Conservation (phyloP, 139 green algal species). For the Chlamydomonas sp. region DNA sequence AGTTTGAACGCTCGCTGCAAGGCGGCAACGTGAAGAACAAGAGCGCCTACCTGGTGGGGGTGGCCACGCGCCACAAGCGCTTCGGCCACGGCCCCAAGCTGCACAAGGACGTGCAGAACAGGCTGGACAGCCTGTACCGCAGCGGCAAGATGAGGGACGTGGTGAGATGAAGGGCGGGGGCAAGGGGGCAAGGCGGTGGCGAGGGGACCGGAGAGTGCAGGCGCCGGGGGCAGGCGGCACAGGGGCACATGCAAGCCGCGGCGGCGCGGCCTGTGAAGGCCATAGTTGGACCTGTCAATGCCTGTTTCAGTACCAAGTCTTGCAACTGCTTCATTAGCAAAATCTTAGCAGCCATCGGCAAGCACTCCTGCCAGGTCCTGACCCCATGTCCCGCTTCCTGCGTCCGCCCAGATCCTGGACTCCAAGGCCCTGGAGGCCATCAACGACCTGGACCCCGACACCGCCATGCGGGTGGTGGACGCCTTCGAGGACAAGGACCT, state of each 20-base stretch:
- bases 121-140: conserved; percentile 42
- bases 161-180: background rate
- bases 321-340: too few species aligned
- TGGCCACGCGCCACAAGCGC: conserved; percentile 49
- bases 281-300: too few species aligned
- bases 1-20: conserved; percentile 50
- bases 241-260: too few species aligned
- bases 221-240: too few species aligned
- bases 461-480: conserved; percentile 39
- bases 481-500: conserved; percentile 56
- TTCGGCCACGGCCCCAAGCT: conserved; percentile 28
- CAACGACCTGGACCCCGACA: conserved; percentile 15
- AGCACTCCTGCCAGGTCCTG: too few species aligned
- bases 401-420: conserved; percentile 33
- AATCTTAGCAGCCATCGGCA: too few species aligned
- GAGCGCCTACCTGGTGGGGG: conserved; percentile 50
- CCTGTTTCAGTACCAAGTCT: too few species aligned
- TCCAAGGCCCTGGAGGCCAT: conserved; percentile 45
- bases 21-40: conserved; percentile 51
- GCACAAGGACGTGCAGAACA: conserved; percentile 40
- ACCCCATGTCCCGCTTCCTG: background rate
- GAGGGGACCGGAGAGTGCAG: too few species aligned
- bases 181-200: too few species aligned
- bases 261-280: too few species aligned
- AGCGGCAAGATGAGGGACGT: conserved; percentile 22